phyloP scores from a whole-genome alignment of 2,329 filamentous ascomycete species.

The Colletotrichum spaethianum region DNA sequence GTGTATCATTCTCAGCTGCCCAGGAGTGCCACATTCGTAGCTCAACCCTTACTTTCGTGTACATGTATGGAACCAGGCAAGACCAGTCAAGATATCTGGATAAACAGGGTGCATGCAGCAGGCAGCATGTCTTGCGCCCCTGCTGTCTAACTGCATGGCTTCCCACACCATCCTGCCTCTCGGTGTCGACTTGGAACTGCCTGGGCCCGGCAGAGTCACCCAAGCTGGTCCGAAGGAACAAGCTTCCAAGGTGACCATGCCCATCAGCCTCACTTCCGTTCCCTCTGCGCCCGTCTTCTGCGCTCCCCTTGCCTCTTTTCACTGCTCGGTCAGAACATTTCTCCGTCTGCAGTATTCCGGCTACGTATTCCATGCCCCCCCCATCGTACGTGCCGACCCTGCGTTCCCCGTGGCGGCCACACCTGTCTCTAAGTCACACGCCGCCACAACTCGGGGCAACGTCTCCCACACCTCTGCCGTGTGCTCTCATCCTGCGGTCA shows the following conservation, averaged over 20 bases:
- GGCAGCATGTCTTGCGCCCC: slow-evolving; percentile 18
- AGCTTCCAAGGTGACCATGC: background rate
- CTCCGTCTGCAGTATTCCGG: background rate
- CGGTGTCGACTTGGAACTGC: slow-evolving; percentile 11
- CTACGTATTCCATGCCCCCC: background rate
- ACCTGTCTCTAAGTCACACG: slow-evolving; percentile 20
- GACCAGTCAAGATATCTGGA: background rate
- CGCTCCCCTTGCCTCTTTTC: background rate
- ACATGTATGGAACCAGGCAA: slow-evolving; percentile 2
- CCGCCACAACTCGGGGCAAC: background rate
- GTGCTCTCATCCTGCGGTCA: slow-evolving; percentile 6
- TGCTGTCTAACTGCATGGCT: slow-evolving; percentile 24
- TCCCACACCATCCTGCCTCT: slow-evolving; percentile 23
- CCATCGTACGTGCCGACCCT: slow-evolving; percentile 5
- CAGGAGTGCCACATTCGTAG: background rate
- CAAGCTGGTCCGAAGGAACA: slow-evolving; percentile 3
- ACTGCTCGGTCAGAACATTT: background rate
- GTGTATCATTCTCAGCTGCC: slow-evolving; percentile 5
- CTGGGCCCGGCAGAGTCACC: background rate
- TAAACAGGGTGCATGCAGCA: background rate
- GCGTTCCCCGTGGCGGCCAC: slow-evolving; percentile 23
- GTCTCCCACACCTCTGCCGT: background rate
- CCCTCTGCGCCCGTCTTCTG: background rate
- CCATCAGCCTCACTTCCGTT: slow-evolving; percentile 21
- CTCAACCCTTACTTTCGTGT: background rate